Conservation (phyloP, 768 basidiomycete species). For the Naematelia aurantialba region DNA sequence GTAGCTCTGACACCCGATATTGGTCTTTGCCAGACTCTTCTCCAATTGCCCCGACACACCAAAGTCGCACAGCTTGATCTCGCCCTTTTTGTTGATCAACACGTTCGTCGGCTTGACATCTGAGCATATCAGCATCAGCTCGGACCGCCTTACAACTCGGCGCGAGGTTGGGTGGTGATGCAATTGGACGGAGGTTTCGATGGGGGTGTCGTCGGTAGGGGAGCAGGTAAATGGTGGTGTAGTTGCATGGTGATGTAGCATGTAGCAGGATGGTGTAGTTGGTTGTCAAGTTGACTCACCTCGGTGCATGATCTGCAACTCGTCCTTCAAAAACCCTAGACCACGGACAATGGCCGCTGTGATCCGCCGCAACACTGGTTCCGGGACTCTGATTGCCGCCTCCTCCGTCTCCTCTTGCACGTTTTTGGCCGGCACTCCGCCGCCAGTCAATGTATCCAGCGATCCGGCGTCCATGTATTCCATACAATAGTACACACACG, state of each 20-base stretch:
- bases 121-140: conserved; percentile 37
- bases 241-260: too few species aligned
- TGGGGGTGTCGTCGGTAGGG: too few species aligned
- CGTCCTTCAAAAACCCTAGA: conserved; percentile 90
- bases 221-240: too few species aligned
- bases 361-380: conserved; percentile 77
- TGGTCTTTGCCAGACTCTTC: conserved; percentile 92
- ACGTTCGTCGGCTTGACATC: conserved; percentile 95
- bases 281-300: conserved; percentile 50
- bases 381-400: conserved; percentile 50
- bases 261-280: background rate
- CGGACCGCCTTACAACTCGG: background rate
- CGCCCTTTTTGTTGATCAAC: conserved; percentile 78
- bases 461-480: conserved; percentile 99
- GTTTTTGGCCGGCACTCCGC: conserved; percentile 54
- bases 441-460: conserved; percentile 70
- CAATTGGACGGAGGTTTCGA: too few species aligned
- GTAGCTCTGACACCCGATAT: conserved; percentile 97
- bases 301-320: conserved; percentile 78
- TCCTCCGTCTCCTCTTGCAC: conserved; percentile 19
- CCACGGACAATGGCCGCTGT: conserved; percentile 79
- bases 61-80: conserved; percentile 95
- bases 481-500: conserved; percentile 99
- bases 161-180: background rate
- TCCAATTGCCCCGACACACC: conserved; percentile 98